Base-by-base conservation (phyloP, 1,284 basidiomycete genomes). In the Cutaneotrichosporon mucoides region DNA sequence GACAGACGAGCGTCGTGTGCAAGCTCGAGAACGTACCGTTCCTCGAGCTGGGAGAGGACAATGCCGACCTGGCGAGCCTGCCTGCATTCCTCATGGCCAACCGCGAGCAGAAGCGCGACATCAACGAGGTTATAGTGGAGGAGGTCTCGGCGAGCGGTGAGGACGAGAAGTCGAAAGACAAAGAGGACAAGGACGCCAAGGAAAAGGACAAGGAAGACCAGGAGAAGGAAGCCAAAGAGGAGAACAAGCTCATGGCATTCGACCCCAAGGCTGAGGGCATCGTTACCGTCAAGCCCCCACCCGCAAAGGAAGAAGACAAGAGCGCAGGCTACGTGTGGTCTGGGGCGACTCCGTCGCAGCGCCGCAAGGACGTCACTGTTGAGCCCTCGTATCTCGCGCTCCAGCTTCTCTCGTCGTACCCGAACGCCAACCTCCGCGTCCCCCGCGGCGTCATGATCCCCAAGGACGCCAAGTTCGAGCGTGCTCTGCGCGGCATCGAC, bases 11-110 rank as follows among this genome's bases (percentile, higher is more conserved):
- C 35, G 86, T 98, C 71, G 79, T 97, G n/a, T 91, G 89, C 73
- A 86, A 90, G 69, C 76, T 94, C 38, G 94, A 98, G 74, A 98
- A 99, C 72, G 84, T 90, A 1, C 90, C 91, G 0, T 82, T 92
- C 75, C 85, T 92, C 4, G 86, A 86, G 0, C 82, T 88, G 1
- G 92, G 91, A 1, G 90, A 92, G 69, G 87, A 88, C 4, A 83
- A 88, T 65, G 88, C 89, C 35, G 79, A 94, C 73, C 75, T 87
- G 64, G 72, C 86, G 6, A 87, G 88, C 5, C 75, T 90, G 0
- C 85, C 88, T 6, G 88, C 88, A 0, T 81, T 84, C 38, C 78
- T 92, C 48, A 82, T 91, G 72, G 86, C 89, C 81, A 86, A 90
- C 62, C 83, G 87, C 40, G 80, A 83, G 55, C 76, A 16, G 46